A percentile compares a stretch with the other conserved stretches of the same genome.
These are phyloP conservation scores for Vanrija sp. DNA, from an alignment of 1,284 basidiomycete species.

Conservation along the genomic window DNA sequence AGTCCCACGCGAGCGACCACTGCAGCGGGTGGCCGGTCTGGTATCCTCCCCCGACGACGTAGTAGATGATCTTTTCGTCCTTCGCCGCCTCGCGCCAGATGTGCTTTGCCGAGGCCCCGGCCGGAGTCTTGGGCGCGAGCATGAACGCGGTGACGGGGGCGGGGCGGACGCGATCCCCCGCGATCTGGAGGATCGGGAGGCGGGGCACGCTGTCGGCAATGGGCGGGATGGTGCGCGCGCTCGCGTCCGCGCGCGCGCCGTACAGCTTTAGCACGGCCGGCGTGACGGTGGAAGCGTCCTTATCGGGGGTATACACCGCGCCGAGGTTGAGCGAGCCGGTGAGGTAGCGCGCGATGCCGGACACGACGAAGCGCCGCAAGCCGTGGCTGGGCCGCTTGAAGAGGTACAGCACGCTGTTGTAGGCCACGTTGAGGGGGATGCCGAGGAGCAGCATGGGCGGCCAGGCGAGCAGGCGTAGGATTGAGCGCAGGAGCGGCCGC, in stretches of 20 bases:
- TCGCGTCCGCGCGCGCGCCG: neutral
- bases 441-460: no score
- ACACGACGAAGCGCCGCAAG: no score
- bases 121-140: slow-evolving; percentile 7
- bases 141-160: slow-evolving; percentile 4
- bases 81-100: slow-evolving; percentile 7
- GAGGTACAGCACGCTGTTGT: no score
- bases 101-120: neutral
- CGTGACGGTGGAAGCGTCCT: no score
- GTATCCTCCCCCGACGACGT: slow-evolving; percentile 16
- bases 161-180: slow-evolving; percentile 2
- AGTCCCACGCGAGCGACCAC: neutral
- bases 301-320: no score
- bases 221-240: slow-evolving; percentile 2
- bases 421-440: no score
- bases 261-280: no score
- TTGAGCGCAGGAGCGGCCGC: no score
- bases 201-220: neutral
- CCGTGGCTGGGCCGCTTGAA: no score
- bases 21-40: slow-evolving; percentile 8
- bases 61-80: slow-evolving; percentile 11
- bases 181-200: neutral
- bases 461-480: no score
- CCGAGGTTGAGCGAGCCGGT: no score
- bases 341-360: no score